These are phyloP conservation scores for Acidomyces sp. DNA, from an alignment of 495 filamentous ascomycete species.

Conservation along the genomic window DNA sequence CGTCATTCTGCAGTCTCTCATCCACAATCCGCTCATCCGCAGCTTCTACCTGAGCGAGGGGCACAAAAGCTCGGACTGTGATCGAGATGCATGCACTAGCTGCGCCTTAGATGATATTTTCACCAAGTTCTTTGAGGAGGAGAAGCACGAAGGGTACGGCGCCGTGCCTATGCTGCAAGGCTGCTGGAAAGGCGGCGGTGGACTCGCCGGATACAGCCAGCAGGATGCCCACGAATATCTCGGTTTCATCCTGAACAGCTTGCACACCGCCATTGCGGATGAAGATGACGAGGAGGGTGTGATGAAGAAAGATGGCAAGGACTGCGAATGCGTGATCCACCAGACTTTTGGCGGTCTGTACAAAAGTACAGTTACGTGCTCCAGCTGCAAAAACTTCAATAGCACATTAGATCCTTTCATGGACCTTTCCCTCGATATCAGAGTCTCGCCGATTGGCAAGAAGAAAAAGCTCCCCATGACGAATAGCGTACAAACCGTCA, in stretches of 20 bases:
- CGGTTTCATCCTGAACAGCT: conserved; percentile 76
- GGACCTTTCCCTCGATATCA: conserved; percentile 70
- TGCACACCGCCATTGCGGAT: conserved; percentile 51
- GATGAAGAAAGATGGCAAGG: conserved; percentile 32
- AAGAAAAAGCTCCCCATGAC: conserved; percentile 27
- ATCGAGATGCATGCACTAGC: conserved; percentile 55
- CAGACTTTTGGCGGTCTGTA: conserved; percentile 79
- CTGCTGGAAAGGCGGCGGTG: conserved; percentile 56
- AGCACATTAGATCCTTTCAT: conserved; percentile 72
- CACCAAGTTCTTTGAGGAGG: conserved; percentile 69
- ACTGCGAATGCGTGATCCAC: conserved; percentile 78
- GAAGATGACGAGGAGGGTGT: conserved; percentile 23
- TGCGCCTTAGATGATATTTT: conserved; percentile 88
- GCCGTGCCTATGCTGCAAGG: conserved; percentile 66
- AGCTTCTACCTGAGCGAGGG: conserved; percentile 80
- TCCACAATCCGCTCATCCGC: conserved; percentile 76
- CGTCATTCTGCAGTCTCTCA: conserved; percentile 72
- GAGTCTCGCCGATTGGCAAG: conserved; percentile 40
- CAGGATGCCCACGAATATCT: conserved; percentile 95
- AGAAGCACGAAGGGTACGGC: conserved; percentile 71
- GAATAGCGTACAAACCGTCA: conserved; percentile 17
- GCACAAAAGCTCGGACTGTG: conserved; percentile 59
- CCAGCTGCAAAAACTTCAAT: conserved; percentile 63
- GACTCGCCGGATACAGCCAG: conserved; percentile 80
- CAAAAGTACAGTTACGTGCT: conserved; percentile 74